Evolutionary conservation across 1,284 basidiomycete species (phyloP), one percentile per base, ranked within the genome.

Genomic region (Vanrija sp.): DNA sequence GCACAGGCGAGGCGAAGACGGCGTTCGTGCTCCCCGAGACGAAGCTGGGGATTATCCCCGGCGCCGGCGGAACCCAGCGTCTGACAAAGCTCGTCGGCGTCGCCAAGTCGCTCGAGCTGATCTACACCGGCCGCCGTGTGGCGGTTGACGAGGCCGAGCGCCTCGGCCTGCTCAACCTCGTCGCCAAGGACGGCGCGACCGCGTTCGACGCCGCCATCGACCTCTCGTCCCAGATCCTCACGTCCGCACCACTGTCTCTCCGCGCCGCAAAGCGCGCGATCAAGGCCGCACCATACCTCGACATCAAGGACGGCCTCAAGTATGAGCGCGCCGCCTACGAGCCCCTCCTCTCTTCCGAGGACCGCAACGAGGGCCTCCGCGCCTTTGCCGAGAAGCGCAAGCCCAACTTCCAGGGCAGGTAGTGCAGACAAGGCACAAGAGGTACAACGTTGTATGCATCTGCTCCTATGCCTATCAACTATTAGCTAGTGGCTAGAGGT

Each of bases 21-120:
- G 45, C 39, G 18, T 57, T 94, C 45, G 88, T 89, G 3, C 76
- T 94, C 14, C 88, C 90, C 3, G 90, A 94, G 74, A 86, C 85
- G 3, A 82, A 85, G 50, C 80, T 95, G 19, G 93, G 91, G 6
- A 96, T 97, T 61, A 96, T 97, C 53, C 93, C 93, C 14, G 93
- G 93, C 45, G 92, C 90, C n/a, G 91, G 92, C 3, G 92, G 92
- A 1, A 97, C 93, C 1, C 91, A 94, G 67, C 82, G 94, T 35
- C 81, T 88, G 18, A 85, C 89, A 2, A 83, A 89, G 41, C 75
- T 96, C 19, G 76, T 97, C 10, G 93, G 94, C 1, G 73, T 85
- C 19, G 81, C 89, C 39, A 87, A 84, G 70, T 86, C 93, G 6
- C 97, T 96, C 73, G 88, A 93, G 65, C 78, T 94, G 38, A 88